Evolutionary conservation across 2,329 filamentous ascomycete species (phyloP).

Genomic region (Ophioceras dolichostomum): DNA sequence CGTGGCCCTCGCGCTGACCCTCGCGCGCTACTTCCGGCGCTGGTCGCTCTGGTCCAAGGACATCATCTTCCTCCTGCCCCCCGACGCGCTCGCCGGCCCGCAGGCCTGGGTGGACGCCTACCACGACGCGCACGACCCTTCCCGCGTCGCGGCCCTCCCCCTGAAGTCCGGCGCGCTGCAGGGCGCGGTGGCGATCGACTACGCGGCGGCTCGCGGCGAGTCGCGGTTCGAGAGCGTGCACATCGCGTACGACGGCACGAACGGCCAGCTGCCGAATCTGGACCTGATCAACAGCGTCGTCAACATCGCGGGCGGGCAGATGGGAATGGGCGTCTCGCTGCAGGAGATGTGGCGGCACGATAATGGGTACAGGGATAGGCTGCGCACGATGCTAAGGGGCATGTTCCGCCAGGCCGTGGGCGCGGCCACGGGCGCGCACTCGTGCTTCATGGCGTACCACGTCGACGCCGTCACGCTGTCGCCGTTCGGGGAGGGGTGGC

Average conservation of each 20-base stretch:
- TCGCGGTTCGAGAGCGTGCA: slow-evolving; percentile 79
- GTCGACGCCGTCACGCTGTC: slow-evolving; percentile 92
- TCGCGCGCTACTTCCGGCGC: slow-evolving; percentile 90
- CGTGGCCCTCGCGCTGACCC: slow-evolving; percentile 70
- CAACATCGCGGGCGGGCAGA: slow-evolving; percentile 77
- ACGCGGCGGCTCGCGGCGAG: slow-evolving; percentile 73
- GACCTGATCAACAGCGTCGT: slow-evolving; percentile 93
- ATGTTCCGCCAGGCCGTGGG: slow-evolving; percentile 90
- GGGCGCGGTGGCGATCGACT: slow-evolving; percentile 87
- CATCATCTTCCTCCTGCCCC: slow-evolving; percentile 82
- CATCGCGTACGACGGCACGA: slow-evolving; percentile 88
- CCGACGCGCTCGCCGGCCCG: slow-evolving; percentile 79
- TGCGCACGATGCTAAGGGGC: slow-evolving; percentile 80
- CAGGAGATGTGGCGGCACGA: slow-evolving; percentile 80
- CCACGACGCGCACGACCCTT: slow-evolving; percentile 71
- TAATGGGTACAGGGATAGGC: slow-evolving; percentile 67
- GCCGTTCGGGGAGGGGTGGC: slow-evolving; percentile 83
- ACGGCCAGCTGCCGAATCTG: slow-evolving; percentile 89
- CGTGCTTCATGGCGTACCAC: slow-evolving; percentile 94
- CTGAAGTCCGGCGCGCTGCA: slow-evolving; percentile 91
- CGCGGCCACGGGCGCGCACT: slow-evolving; percentile 81
- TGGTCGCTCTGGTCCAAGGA: slow-evolving; percentile 99
- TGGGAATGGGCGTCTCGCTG: slow-evolving; percentile 74
- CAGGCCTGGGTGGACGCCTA: slow-evolving; percentile 98
- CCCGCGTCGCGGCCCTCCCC: slow-evolving; percentile 60